phyloP scores from a whole-genome alignment of 2,329 filamentous ascomycete species.

The Cladophialophora bantiana region DNA sequence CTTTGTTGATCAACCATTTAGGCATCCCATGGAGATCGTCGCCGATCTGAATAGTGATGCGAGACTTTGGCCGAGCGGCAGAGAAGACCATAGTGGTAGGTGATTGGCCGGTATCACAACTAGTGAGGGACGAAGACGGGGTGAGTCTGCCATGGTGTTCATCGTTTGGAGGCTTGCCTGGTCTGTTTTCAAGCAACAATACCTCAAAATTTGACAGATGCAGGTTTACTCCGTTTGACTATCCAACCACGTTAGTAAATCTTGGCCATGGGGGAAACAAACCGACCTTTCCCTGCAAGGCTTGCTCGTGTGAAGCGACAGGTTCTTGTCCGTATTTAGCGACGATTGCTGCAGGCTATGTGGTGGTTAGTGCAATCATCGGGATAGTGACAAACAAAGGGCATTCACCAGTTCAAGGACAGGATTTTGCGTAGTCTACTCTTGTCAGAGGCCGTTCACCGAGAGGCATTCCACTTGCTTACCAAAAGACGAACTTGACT shows the following conservation, averaged over 20 bases:
- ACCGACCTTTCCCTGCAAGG: constrained; percentile 23
- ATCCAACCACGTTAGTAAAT: background rate
- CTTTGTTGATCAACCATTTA: constrained; percentile 30
- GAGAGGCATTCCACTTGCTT: constrained; percentile 4
- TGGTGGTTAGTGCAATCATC: constrained; percentile 19
- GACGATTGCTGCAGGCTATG: constrained; percentile 27
- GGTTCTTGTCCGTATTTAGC: constrained; percentile 28
- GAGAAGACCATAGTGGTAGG: background rate
- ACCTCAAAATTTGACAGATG: constrained; percentile 6
- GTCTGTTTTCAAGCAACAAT: background rate
- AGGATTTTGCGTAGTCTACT: constrained; percentile 21
- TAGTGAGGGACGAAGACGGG: constrained; percentile 16
- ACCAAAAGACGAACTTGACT: constrained; percentile 19
- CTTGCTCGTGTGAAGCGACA: background rate
- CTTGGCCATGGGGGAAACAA: background rate
- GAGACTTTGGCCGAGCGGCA: background rate
- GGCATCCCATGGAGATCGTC: constrained; percentile 24
- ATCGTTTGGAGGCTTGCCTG: background rate
- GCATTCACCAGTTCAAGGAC: constrained; percentile 24
- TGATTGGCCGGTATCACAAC: constrained; percentile 2
- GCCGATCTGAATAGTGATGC: constrained; percentile 20
- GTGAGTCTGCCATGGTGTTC: constrained; percentile 7
- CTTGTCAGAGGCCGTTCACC: background rate
- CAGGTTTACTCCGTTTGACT: constrained; percentile 8
- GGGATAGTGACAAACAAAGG: background rate